Evolutionary conservation across 2,329 filamentous ascomycete genomes (phyloP), one percentile per base, ranked within the genome.

Genomic region (Monosporascus sp.): DNA sequence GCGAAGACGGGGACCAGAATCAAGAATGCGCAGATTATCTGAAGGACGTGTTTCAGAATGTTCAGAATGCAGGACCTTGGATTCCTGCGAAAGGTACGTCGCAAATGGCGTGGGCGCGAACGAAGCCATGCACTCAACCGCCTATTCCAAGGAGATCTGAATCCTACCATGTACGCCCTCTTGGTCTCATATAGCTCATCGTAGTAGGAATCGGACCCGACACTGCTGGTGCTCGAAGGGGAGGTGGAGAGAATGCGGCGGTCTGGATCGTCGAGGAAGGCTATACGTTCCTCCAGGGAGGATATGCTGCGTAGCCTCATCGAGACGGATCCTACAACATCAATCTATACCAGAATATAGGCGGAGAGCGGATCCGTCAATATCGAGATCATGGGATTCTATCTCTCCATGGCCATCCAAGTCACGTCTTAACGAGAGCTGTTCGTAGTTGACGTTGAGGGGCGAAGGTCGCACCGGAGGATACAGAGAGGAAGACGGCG

Each of bases 1-100:
- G 72, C 72, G 37, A 78, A 65, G 7, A 76, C 17, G 26, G 43
- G 43, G 26, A 46, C 24, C 14, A 46, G n/a, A 17, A 46, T n/a
- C 22, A 46, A 27, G 26, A 46, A 17, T 22, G 24, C 14, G 22
- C 22, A 46, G 7, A 46, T 3, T 46, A 46, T 17, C 24, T 46
- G 43, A 27, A 46, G 2, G 16, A 46, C 14, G n/a, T 46, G 31
- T 46, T 46, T 46, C 3, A 46, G 22, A 19, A 24, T 24, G 7
- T 2, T 46, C 9, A 46, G 43, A 19, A 46, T 17, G n/a, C 24
- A 46, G 43, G 43, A 46, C 43, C 24, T 46, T 19, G 43, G 43
- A 27, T 46, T 46, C 24, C 43, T 26, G n/a, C 43, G 43, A 27
- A 46, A 46, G 24, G 43, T 31, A 16, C 43, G 43, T 7, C 43